A percentile compares a stretch with the other conserved stretches of the same genome.
These are phyloP conservation scores for Carex scoparia DNA, from an alignment of 176 grass and related monocot species.

Conservation along the genomic window DNA sequence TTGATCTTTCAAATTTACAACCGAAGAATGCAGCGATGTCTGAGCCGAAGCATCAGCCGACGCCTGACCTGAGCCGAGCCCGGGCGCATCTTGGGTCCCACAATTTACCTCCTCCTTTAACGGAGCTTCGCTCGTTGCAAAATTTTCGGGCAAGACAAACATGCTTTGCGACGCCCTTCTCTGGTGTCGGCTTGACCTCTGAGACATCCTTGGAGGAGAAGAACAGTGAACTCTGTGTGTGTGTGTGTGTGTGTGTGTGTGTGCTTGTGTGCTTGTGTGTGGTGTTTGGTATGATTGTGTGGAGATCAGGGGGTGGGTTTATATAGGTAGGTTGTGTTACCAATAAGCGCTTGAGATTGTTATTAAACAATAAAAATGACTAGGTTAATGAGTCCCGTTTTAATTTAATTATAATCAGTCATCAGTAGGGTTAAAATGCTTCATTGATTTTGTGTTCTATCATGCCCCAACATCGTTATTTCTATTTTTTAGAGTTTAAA, in stretches of 20 bases:
- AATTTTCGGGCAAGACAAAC: slow-evolving; percentile 58
- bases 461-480: no score
- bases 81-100: background rate
- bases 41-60: slow-evolving; percentile 8
- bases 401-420: background rate
- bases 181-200: slow-evolving; percentile 53
- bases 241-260: background rate
- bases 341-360: background rate
- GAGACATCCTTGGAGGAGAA: slow-evolving; percentile 25
- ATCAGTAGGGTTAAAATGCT: no score
- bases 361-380: background rate
- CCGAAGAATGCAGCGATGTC: background rate
- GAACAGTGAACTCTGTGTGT: background rate
- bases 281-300: background rate
- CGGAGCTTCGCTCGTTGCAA: slow-evolving; percentile 38
- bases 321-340: background rate
- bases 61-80: background rate
- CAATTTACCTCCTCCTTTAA: slow-evolving; percentile 5
- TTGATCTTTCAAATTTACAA: background rate
- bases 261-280: background rate
- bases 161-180: slow-evolving; percentile 70
- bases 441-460: no score
- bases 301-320: background rate
- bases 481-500: no score
- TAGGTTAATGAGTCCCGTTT: background rate